Evolutionary conservation across 202 grass and related monocot species (phyloP).

Genomic region (Panicum hallii): DNA sequence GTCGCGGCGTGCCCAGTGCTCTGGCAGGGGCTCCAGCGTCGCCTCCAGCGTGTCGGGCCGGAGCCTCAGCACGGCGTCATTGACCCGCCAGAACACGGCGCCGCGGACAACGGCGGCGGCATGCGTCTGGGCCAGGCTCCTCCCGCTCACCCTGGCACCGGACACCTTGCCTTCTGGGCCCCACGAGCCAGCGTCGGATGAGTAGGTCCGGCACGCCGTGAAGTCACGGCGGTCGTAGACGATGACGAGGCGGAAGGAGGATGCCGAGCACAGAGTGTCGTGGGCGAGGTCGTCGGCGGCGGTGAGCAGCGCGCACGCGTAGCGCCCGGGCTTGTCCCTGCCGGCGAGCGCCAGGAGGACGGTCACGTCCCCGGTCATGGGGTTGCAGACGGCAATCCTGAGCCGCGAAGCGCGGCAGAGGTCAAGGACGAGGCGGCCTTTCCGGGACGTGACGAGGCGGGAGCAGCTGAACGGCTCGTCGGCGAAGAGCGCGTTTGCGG

Average conservation of each 20-base stretch:
- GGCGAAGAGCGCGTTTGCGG: not conserved
- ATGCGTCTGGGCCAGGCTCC: not conserved
- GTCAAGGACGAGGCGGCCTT: not conserved
- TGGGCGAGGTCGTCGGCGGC: not conserved
- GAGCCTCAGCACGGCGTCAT: not conserved
- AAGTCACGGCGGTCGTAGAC: not conserved
- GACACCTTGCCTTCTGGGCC: not conserved
- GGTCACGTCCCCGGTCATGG: not conserved
- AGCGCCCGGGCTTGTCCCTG: not conserved
- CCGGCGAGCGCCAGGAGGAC: not conserved
- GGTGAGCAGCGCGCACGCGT: conserved; percentile 20
- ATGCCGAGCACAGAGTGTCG: too few species aligned
- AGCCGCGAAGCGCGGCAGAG: not conserved
- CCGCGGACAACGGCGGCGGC: too few species aligned
- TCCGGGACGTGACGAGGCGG: not conserved
- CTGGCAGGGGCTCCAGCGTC: not conserved
- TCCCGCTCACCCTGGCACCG: not conserved
- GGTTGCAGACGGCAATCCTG: not conserved
- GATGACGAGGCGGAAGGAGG: not conserved
- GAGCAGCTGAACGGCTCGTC: not conserved
- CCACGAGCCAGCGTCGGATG: not conserved
- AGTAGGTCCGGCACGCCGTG: conserved; percentile 1
- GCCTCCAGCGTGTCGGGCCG: not conserved
- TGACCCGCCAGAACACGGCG: not conserved
- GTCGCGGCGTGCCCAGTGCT: too few species aligned